Percentiles rank a stretch among this genome's conserved stretches.
These are phyloP conservation scores for Dipteronia sinensis DNA, from an alignment of 345 rosid genomes.

Conservation along the genomic window DNA sequence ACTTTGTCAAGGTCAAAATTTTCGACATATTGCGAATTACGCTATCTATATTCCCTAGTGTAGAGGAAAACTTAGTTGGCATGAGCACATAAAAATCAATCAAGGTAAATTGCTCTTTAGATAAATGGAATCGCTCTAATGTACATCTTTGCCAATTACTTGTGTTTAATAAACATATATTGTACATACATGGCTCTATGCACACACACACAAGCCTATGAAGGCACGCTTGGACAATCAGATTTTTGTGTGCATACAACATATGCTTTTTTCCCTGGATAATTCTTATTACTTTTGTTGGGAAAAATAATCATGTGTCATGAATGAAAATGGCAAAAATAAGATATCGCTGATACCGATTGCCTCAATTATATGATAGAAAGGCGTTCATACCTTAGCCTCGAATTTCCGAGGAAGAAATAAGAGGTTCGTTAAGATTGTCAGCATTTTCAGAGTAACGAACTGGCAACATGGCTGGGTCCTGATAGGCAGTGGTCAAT, in stretches of 20 bases:
- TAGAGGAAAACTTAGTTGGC: neutral
- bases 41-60: neutral
- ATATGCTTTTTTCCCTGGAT: neutral
- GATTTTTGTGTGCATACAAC: neutral
- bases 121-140: neutral
- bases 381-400: slow-evolving; percentile 27
- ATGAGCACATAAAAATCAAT: neutral
- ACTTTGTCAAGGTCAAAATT: neutral
- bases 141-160: neutral
- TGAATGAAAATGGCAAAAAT: slow-evolving; percentile 7
- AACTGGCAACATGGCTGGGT: slow-evolving; percentile 76
- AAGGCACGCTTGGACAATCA: neutral
- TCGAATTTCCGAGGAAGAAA: slow-evolving; percentile 53
- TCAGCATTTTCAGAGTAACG: slow-evolving; percentile 47
- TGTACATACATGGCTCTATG: neutral
- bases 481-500: slow-evolving; percentile 70
- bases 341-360: neutral
- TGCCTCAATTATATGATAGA: neutral
- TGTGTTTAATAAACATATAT: slow-evolving; percentile 11
- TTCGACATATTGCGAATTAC: neutral
- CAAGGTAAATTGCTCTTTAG: neutral
- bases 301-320: neutral
- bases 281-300: neutral
- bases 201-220: neutral
- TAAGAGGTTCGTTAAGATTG: slow-evolving; percentile 65